phyloP scores from a whole-genome alignment of 106 monocot species.

The Phalaenopsis aphrodite region DNA sequence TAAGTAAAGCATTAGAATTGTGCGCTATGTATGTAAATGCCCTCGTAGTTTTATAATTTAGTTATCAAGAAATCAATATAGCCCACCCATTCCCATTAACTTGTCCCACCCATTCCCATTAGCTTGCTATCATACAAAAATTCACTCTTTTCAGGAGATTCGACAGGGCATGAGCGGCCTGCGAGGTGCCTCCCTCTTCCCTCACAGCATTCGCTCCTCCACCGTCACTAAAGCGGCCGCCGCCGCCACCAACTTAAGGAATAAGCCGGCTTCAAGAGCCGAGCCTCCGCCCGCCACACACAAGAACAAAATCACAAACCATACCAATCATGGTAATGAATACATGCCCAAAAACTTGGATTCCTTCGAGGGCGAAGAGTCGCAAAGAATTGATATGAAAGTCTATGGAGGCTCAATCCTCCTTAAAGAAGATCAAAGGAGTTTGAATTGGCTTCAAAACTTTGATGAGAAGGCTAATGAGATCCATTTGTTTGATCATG shows the following conservation, averaged over 20 bases:
- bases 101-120: background rate
- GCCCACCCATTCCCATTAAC: background rate
- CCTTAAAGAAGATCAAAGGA: constrained; percentile 60
- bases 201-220: constrained; percentile 38
- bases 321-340: constrained; percentile 2
- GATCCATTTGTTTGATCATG: constrained; percentile 41
- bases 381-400: constrained; percentile 13
- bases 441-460: constrained; percentile 62
- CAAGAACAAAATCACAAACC: background rate
- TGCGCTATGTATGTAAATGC: too few species aligned
- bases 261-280: constrained; percentile 8
- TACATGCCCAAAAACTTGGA: constrained; percentile 7
- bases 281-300: constrained; percentile 5
- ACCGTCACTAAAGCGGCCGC: background rate
- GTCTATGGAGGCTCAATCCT: constrained; percentile 41
- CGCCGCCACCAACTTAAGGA: constrained; percentile 12
- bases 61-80: too few species aligned
- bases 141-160: constrained; percentile 29
- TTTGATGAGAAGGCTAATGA: constrained; percentile 44
- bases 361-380: constrained; percentile 11
- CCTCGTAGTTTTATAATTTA: too few species aligned
- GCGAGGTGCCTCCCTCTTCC: constrained; percentile 50
- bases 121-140: background rate
- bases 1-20: too few species aligned
- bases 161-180: constrained; percentile 34